Evolutionary conservation across 2,329 filamentous ascomycete genomes (phyloP), one percentile per base, ranked within the genome.

Genomic region (Didymella sp.): DNA sequence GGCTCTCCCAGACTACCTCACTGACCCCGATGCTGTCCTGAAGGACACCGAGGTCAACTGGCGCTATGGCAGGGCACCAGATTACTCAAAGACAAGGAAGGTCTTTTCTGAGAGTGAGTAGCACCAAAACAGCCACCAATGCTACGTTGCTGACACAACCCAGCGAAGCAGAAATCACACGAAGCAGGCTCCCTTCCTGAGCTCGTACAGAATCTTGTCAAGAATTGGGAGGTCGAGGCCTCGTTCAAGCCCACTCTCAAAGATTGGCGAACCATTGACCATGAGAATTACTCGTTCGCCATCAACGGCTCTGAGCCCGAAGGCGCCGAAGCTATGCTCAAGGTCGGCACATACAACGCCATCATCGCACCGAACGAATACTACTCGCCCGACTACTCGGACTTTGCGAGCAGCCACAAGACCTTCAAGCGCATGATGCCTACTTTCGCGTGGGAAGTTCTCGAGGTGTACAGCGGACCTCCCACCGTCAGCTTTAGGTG

Each of bases 401-500:
- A 87, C 71, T 89, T 89, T 64, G 80, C 82, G 1, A 80, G 79
- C 3, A 88, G 84, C 68, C 87, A 90, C 78, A 89, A 89, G 79
- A 85, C 85, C 0, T 89, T 90, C 73, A 89, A 89, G 77, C 79
- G 85, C 50, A 89, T 89, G 86, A 89, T 90, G 87, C 87, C 87
- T 0, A 86, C 82, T 0, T 89, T 90, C 72, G 87, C 87, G 0
- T 90, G 87, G 86, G 87, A 89, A 74, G 86, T 89, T 1, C 70
- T 88, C 15, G 87, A 89, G 71, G 86, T 89, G 2, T 89, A 88
- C 69, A 84, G 83, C 58, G 87, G 85, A 0, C 86, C 86, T 22
- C 87, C 87, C 2, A 78, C 78, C 12, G 86, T 89, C 19, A 31
- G 79, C 2, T 88, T 89, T 72, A 81, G 84, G 63, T 89, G 87